Conservation (phyloP, 345 rosid genomes). For the Citrus inodora region DNA sequence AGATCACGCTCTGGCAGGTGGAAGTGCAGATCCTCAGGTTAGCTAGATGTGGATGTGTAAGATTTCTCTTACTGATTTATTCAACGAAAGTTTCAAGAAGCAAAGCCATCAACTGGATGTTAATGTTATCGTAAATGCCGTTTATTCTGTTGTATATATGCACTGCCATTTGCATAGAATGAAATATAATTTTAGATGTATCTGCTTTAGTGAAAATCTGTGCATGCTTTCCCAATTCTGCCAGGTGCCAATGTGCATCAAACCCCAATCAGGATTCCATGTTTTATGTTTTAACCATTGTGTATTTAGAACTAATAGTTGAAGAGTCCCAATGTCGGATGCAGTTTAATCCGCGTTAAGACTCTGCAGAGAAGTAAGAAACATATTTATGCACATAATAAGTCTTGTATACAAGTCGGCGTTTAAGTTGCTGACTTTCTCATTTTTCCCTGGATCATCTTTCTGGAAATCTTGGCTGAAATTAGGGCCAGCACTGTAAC, state of each 20-base stretch:
- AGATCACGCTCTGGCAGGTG: conserved; percentile 35
- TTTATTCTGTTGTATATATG: not conserved
- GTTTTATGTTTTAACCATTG: not conserved
- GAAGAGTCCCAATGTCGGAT: too few relatives aligned
- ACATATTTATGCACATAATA: not conserved
- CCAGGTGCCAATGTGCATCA: not conserved
- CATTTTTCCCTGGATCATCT: conserved; percentile 31
- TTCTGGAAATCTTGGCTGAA: conserved; percentile 65
- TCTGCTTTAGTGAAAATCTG: not conserved
- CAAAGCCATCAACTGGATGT: not conserved
- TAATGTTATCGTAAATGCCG: not conserved
- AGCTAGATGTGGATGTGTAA: conserved; percentile 8
- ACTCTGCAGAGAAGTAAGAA: not conserved
- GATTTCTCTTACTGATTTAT: not conserved
- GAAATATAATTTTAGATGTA: not conserved
- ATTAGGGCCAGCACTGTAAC: conserved; percentile 59
- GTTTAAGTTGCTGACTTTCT: not conserved
- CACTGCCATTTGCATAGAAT: not conserved
- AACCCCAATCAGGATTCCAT: not conserved
- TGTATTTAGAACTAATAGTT: not conserved
- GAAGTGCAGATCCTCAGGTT: conserved; percentile 37
- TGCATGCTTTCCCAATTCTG: not conserved
- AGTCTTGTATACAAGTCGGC: not conserved
- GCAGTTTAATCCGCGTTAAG: not conserved
- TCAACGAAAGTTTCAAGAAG: not conserved